A percentile compares a stretch with the other conserved stretches of the same genome.
phyloP scores from a whole-genome alignment of 1,139 yeast species.

The Candida albicans region DNA sequence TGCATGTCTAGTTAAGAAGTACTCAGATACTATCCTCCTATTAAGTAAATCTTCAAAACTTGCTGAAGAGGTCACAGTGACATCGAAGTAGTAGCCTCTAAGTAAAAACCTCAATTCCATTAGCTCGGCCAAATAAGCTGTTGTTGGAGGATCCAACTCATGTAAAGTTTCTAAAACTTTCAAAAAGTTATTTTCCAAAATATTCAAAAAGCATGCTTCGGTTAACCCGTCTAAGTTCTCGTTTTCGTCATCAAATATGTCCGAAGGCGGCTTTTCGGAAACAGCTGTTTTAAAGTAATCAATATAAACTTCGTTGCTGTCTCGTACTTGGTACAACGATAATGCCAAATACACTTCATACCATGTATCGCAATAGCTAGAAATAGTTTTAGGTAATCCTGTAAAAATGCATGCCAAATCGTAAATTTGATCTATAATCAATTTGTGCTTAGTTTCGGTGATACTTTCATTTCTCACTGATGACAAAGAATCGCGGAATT shows the following conservation, averaged over 20 bases:
- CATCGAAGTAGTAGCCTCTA: constrained; percentile 41
- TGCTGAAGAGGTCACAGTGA: constrained; percentile 9
- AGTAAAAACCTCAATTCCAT: constrained; percentile 66
- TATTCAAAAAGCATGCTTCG: constrained; percentile 63
- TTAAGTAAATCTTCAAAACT: constrained; percentile 18
- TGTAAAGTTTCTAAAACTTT: constrained; percentile 63
- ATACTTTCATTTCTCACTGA: constrained; percentile 23
- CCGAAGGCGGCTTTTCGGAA: constrained; percentile 33
- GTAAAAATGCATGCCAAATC: constrained; percentile 47
- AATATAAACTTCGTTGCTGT: constrained; percentile 32
- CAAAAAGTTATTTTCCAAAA: constrained; percentile 58
- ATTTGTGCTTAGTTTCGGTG: constrained; percentile 18
- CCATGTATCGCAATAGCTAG: constrained; percentile 58
- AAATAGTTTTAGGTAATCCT: constrained; percentile 56
- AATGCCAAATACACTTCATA: constrained; percentile 68
- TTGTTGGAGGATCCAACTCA: constrained; percentile 62
- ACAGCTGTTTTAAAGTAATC: constrained; percentile 37
- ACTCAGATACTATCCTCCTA: constrained; percentile 55
- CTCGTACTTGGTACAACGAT: constrained; percentile 58
- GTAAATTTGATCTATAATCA: constrained; percentile 40
- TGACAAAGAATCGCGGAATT: constrained; percentile 44
- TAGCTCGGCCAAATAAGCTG: constrained; percentile 64
- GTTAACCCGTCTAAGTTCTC: constrained; percentile 31
- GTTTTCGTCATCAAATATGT: constrained; percentile 10
- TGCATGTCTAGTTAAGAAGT: constrained; percentile 61